Conservation (phyloP, 1,139 yeast genomes). For the Nadsonia commutata region DNA sequence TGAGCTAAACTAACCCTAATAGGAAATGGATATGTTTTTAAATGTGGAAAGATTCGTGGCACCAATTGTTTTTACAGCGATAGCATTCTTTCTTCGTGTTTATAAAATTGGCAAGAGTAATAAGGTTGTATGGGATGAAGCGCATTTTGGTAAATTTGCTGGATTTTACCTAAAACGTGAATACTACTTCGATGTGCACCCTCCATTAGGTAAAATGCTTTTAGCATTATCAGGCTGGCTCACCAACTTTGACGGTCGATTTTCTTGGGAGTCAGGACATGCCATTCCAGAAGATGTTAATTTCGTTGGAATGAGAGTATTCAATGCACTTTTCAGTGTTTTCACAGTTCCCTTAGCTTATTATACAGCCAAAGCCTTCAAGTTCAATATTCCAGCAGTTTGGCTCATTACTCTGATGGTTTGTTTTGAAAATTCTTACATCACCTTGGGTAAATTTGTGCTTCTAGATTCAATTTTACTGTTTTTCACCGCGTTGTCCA, state of each 20-base stretch:
- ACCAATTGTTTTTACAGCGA: constrained; percentile 42
- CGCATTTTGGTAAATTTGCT: constrained; percentile 76
- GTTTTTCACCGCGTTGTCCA: constrained; percentile 77
- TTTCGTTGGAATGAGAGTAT: constrained; percentile 82
- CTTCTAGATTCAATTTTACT: constrained; percentile 91
- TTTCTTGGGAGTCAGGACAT: constrained; percentile 85
- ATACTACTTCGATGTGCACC: constrained; percentile 95
- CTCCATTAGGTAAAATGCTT: constrained; percentile 95
- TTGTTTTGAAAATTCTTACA: constrained; percentile 68
- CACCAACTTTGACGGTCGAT: constrained; percentile 91
- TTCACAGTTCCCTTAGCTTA: constrained; percentile 89
- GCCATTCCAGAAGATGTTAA: constrained; percentile 75
- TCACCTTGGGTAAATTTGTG: constrained; percentile 83
- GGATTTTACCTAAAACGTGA: constrained; percentile 85
- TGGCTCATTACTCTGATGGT: constrained; percentile 88
- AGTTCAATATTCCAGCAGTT: constrained; percentile 64
- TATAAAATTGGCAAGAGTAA: constrained; percentile 48
- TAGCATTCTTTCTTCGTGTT: constrained; percentile 56
- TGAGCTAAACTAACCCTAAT: too few species aligned
- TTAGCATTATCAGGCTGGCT: constrained; percentile 92
- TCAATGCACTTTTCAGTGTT: constrained; percentile 83
- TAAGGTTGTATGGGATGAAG: constrained; percentile 73
- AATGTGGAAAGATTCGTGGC: constrained; percentile 19
- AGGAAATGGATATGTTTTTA: constrained; percentile 1
- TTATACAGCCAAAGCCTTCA: constrained; percentile 75